Conservation (phyloP, 441 rosid genomes). For the Omphalea diandra region DNA sequence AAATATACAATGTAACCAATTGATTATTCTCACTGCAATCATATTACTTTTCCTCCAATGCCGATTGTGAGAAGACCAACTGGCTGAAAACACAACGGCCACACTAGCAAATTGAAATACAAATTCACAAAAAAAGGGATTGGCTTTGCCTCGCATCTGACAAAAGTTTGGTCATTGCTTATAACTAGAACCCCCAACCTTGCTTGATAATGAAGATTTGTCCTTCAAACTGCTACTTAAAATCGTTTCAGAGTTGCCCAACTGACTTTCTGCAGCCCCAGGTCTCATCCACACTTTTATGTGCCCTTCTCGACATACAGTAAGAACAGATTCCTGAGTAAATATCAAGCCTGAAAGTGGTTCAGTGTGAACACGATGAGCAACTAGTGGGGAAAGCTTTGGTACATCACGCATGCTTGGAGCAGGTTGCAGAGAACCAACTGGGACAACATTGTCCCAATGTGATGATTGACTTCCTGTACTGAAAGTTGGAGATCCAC, state of each 20-base stretch:
- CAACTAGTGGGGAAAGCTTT: constrained; percentile 79
- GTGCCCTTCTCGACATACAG: constrained; percentile 91
- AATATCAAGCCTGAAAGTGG: constrained; percentile 89
- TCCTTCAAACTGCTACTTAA: constrained; percentile 65
- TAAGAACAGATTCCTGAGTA: constrained; percentile 78
- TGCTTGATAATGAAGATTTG: constrained; percentile 52
- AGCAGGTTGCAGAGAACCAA: constrained; percentile 85
- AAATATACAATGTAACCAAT: constrained; percentile 41
- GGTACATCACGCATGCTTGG: constrained; percentile 90
- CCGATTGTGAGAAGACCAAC: constrained; percentile 35
- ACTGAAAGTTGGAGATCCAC: constrained; percentile 97
- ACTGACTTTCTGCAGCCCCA: constrained; percentile 48
- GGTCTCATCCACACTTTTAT: constrained; percentile 95
- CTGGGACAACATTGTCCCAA: constrained; percentile 76
- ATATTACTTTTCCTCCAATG: constrained; percentile 23
- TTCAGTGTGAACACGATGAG: constrained; percentile 87
- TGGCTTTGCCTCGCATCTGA: constrained; percentile 23
- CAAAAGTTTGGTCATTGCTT: constrained; percentile 51
- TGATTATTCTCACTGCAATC: constrained; percentile 33
- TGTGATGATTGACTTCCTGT: constrained; percentile 96
- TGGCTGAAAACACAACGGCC: constrained; percentile 27
- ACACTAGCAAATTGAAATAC: constrained; percentile 34
- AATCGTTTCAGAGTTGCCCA: constrained; percentile 48
- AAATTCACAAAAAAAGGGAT: constrained; percentile 25
- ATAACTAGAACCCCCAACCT: constrained; percentile 50